Conservation (phyloP, 306 rosid genomes). For the Erythrophleum fordii region DNA sequence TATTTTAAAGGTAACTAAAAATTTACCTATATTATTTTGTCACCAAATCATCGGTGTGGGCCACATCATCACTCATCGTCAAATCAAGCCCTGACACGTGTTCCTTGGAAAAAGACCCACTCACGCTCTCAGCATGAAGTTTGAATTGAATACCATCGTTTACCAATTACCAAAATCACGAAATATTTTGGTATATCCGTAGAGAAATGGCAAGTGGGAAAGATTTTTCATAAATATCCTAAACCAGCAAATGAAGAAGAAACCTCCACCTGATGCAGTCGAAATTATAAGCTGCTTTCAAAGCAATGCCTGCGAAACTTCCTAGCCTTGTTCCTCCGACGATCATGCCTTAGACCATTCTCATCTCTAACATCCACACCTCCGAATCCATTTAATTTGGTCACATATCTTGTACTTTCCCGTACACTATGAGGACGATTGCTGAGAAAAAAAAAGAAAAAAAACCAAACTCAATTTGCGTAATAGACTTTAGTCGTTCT, state of each 20-base stretch:
- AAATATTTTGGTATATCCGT: background rate
- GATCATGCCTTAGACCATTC: background rate
- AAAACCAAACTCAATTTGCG: background rate
- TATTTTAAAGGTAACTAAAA: too few relatives aligned
- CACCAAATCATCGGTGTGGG: background rate
- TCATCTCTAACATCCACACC: too few relatives aligned
- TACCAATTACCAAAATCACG: background rate
- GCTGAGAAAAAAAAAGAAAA: too few relatives aligned
- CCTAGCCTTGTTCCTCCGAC: background rate
- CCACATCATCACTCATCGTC: background rate
- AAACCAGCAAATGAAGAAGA: background rate
- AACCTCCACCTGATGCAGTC: background rate
- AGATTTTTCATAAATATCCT: background rate
- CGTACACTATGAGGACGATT: background rate
- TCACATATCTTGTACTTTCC: background rate
- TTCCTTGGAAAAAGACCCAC: background rate
- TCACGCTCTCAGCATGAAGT: slow-evolving; percentile 35
- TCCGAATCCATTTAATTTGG: background rate
- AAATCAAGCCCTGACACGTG: slow-evolving; percentile 10
- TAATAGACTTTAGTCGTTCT: too few relatives aligned
- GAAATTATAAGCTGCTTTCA: background rate
- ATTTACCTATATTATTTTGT: too few relatives aligned
- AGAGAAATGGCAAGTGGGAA: background rate
- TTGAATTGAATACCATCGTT: slow-evolving; percentile 29
- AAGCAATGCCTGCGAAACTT: slow-evolving; percentile 27